Conservation (phyloP, 768 basidiomycete genomes). For the Aureoboletus auriporus region DNA sequence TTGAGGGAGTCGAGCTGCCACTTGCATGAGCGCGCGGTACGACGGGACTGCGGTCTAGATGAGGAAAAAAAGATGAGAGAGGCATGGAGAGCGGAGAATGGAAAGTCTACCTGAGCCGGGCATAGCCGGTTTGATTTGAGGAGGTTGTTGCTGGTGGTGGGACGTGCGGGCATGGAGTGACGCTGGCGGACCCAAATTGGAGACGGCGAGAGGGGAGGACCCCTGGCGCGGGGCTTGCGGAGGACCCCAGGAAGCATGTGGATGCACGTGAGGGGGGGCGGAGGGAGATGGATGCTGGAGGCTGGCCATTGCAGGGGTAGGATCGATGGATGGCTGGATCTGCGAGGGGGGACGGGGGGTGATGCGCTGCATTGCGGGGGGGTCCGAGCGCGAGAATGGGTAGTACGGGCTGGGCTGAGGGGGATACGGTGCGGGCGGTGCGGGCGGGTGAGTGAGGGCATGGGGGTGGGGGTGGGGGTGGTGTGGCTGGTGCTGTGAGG, state of each 20-base stretch:
- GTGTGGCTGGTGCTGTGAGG: conserved; percentile 27
- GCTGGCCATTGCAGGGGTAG: conserved; percentile 31
- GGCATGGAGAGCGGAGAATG: background rate
- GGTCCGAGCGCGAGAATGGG: conserved; percentile 15
- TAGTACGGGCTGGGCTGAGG: conserved; percentile 23
- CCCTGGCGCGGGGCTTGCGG: conserved; percentile 24
- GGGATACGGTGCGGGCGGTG: conserved; percentile 16
- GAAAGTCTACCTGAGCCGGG: conserved; percentile 25
- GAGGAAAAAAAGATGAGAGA: conserved; percentile 1
- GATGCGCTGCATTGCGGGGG: conserved; percentile 24
- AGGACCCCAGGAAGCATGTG: conserved; percentile 31
- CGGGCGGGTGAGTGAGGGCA: conserved; percentile 11
- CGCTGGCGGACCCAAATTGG: conserved; percentile 22
- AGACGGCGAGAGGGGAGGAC: conserved; percentile 26
- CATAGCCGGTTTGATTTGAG: conserved; percentile 31
- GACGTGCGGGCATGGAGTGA: conserved; percentile 25
- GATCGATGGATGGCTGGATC: conserved; percentile 25
- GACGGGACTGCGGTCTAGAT: conserved; percentile 28
- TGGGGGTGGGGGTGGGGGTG: conserved; percentile 20
- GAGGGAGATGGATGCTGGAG: conserved; percentile 29
- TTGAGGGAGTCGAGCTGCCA: conserved; percentile 23
- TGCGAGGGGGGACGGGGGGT: conserved; percentile 31
- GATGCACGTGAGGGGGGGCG: conserved; percentile 30
- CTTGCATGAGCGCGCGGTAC: conserved; percentile 24
- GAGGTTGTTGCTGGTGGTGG: conserved; percentile 25